Evolutionary conservation across 1,284 basidiomycete species (phyloP).

Genomic region (Pascua sp.): DNA sequence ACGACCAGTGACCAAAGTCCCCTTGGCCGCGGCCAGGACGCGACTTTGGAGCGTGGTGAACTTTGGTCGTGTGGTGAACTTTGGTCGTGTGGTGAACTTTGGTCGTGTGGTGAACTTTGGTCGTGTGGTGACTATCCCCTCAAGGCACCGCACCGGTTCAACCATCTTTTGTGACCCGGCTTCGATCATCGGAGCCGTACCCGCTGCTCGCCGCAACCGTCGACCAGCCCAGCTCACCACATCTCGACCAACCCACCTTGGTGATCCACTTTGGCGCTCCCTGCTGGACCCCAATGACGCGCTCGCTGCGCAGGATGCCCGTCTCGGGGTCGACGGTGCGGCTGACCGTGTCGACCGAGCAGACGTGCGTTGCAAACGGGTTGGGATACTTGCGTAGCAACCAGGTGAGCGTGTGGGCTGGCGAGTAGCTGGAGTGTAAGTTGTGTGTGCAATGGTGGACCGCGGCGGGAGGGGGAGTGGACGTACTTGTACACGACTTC

Average conservation of each 20-base stretch:
- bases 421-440: slow-evolving; percentile 67
- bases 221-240: not conserved
- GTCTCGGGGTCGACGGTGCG: slow-evolving; percentile 75
- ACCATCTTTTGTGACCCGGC: not conserved
- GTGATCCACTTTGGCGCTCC: slow-evolving; percentile 50
- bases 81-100: too few relatives aligned
- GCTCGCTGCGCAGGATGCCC: slow-evolving; percentile 73
- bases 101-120: too few relatives aligned
- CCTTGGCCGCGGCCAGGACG: too few relatives aligned
- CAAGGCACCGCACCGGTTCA: not conserved
- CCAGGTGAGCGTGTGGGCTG: slow-evolving; percentile 78
- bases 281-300: slow-evolving; percentile 48
- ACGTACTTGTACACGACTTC: slow-evolving; percentile 21
- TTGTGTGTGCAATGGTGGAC: too few relatives aligned
- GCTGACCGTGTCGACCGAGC: slow-evolving; percentile 83
- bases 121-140: too few relatives aligned
- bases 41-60: too few relatives aligned
- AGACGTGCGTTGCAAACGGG: slow-evolving; percentile 84
- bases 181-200: not conserved
- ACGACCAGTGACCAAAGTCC: too few relatives aligned
- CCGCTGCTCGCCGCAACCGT: not conserved
- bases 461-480: not conserved
- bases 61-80: too few relatives aligned
- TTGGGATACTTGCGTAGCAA: slow-evolving; percentile 97
- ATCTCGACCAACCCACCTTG: slow-evolving; percentile 33